A percentile compares a stretch with the other conserved stretches of the same genome.
These are phyloP conservation scores for Termitomyces sp. DNA, from an alignment of 1,284 basidiomycete species.

Conservation along the genomic window DNA sequence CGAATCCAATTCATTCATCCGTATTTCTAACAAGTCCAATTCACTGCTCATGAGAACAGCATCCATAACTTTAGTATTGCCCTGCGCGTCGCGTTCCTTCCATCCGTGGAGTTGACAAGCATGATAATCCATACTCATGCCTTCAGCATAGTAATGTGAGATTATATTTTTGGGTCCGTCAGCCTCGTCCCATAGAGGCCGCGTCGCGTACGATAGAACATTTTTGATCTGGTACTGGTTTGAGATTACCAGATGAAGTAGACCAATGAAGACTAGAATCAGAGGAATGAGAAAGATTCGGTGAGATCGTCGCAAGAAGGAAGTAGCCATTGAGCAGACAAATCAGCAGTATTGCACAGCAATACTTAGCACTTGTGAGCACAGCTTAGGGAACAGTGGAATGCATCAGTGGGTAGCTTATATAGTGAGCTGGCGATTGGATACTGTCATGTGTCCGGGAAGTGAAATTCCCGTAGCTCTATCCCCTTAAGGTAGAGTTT, in stretches of 20 bases:
- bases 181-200: conserved; percentile 60
- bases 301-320: conserved; percentile 23
- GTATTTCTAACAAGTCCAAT: conserved; percentile 64
- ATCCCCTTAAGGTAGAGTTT: too few species aligned
- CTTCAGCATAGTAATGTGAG: conserved; percentile 54
- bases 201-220: conserved; percentile 53
- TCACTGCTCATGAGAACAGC: conserved; percentile 62
- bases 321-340: conserved; percentile 19
- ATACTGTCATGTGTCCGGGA: too few species aligned
- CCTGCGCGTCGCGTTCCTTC: conserved; percentile 28
- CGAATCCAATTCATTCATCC: conserved; percentile 58
- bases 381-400: conserved; percentile 11
- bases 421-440: neutral
- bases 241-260: conserved; percentile 31
- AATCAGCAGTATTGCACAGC: conserved; percentile 17
- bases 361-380: conserved; percentile 16
- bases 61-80: conserved; percentile 39
- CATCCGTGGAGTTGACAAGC: conserved; percentile 55
- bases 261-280: conserved; percentile 19
- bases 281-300: conserved; percentile 26
- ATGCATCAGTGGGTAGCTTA: neutral
- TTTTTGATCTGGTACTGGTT: conserved; percentile 44
- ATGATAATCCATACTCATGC: conserved; percentile 38
- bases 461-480: too few species aligned
- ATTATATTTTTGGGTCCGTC: conserved; percentile 44